Conservation (phyloP, 1,284 basidiomycete genomes). For the Leccinum ponderosum region DNA sequence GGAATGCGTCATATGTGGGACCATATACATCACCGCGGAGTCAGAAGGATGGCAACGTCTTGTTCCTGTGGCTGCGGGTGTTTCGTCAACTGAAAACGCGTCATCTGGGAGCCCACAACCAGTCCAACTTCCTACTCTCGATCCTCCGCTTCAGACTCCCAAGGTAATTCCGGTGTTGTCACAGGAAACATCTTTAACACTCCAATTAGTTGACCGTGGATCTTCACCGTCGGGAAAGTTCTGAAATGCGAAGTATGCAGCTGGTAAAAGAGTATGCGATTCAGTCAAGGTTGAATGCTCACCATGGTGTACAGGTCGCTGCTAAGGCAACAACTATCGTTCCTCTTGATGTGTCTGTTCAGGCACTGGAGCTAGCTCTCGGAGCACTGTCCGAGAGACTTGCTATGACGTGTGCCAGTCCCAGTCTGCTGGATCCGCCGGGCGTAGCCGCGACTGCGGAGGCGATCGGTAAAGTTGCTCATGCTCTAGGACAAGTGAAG, state of each 20-base stretch:
- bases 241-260: conserved; percentile 22
- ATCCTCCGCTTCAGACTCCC: conserved; percentile 29
- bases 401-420: conserved; percentile 40
- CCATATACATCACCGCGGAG: conserved; percentile 59
- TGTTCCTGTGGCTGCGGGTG: conserved; percentile 32
- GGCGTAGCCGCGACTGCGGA: conserved; percentile 66
- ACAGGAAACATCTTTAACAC: conserved; percentile 12
- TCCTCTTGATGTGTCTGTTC: conserved; percentile 37
- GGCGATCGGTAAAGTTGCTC: conserved; percentile 63
- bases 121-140: conserved; percentile 34
- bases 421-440: conserved; percentile 44
- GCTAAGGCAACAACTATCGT: conserved; percentile 14
- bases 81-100: conserved; percentile 6
- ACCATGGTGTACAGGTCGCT: conserved; percentile 15
- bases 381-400: conserved; percentile 54
- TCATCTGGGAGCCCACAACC: conserved; percentile 19
- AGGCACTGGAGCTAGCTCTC: conserved; percentile 57
- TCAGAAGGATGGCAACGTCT: conserved; percentile 51
- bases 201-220: conserved; percentile 22
- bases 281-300: background rate
- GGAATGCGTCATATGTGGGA: conserved; percentile 79
- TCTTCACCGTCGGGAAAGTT: conserved; percentile 7
- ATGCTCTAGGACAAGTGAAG: conserved; percentile 60
- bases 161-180: conserved; percentile 22
- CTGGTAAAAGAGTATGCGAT: conserved; percentile 8